These are phyloP conservation scores for Phytophthora pistaciae DNA, from an alignment of 352 stramenopile species.

Conservation along the genomic window DNA sequence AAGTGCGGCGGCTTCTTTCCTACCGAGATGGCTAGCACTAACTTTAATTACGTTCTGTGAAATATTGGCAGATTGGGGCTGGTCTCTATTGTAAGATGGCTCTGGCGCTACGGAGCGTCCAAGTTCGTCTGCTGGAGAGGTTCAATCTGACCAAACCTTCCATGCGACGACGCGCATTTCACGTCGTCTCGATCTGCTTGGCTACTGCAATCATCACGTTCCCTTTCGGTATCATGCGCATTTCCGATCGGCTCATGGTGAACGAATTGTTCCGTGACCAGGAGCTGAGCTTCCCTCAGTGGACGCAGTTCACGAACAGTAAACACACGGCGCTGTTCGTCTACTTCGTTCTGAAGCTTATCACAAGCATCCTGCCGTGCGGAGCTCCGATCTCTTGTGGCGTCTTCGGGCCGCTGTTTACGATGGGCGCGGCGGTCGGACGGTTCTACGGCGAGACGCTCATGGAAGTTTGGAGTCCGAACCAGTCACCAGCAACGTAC, in stretches of 20 bases:
- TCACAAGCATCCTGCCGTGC: constrained; percentile 73
- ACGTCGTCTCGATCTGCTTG: constrained; percentile 71
- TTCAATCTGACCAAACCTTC: constrained; percentile 60
- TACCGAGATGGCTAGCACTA: too few relatives aligned
- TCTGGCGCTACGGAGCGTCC: constrained; percentile 49
- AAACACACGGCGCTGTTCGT: constrained; percentile 69
- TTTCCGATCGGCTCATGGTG: constrained; percentile 75
- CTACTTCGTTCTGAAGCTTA: constrained; percentile 80
- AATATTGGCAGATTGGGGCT: constrained; percentile 53
- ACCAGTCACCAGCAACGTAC: constrained; percentile 84
- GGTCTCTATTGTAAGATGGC: constrained; percentile 74
- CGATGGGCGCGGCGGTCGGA: constrained; percentile 79
- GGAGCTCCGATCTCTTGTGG: constrained; percentile 81
- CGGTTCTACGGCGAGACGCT: constrained; percentile 82
- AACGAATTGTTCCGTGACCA: constrained; percentile 85
- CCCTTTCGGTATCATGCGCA: constrained; percentile 73
- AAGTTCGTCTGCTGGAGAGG: constrained; percentile 61
- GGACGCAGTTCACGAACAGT: constrained; percentile 70
- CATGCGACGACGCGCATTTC: constrained; percentile 62
- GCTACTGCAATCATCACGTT: constrained; percentile 71
- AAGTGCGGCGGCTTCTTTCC: constrained; percentile 21
- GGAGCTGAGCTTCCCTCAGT: constrained; percentile 60
- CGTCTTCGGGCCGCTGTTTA: constrained; percentile 86
- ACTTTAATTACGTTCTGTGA: neutral
- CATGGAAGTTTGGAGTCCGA: constrained; percentile 80